phyloP scores from a whole-genome alignment of 805 yeast genomes.

The Barnettozyma pratensis region DNA sequence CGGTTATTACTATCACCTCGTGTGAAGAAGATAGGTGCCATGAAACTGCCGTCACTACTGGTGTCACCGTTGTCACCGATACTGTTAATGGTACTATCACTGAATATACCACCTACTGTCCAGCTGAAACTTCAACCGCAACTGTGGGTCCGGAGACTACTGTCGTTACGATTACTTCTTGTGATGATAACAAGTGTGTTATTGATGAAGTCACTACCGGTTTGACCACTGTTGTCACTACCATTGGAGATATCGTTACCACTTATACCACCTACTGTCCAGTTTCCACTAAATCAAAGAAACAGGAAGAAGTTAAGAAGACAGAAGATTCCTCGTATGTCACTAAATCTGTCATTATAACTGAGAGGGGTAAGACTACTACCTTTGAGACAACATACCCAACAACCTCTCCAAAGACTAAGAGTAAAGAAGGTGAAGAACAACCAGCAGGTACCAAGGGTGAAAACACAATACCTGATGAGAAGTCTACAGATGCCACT shows the following conservation, averaged over 20 bases:
- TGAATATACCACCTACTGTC: slow-evolving; percentile 6
- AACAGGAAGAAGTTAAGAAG: too few relatives aligned
- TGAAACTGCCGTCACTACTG: background rate
- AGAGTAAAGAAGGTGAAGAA: too few relatives aligned
- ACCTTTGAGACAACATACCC: too few relatives aligned
- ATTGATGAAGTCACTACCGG: slow-evolving; percentile 11
- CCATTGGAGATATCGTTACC: slow-evolving; percentile 21
- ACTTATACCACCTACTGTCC: slow-evolving; percentile 11
- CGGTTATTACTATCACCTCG: background rate
- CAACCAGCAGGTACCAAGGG: too few relatives aligned
- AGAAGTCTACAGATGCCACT: slow-evolving; percentile 2
- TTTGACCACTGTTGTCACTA: background rate
- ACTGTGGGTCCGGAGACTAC: background rate
- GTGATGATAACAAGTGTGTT: slow-evolving; percentile 25
- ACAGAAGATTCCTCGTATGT: too few relatives aligned
- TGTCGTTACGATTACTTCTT: slow-evolving; percentile 20
- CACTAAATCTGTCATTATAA: too few relatives aligned
- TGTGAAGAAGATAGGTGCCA: background rate
- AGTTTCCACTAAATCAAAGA: too few relatives aligned
- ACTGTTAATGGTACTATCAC: background rate
- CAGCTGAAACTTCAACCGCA: background rate
- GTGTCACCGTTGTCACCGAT: slow-evolving; percentile 1
- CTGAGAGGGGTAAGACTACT: too few relatives aligned
- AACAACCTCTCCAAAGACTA: too few relatives aligned
- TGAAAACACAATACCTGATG: too few relatives aligned